Base-by-base conservation (phyloP, 352 stramenopile genomes). In the Globisporangium perplexum region DNA sequence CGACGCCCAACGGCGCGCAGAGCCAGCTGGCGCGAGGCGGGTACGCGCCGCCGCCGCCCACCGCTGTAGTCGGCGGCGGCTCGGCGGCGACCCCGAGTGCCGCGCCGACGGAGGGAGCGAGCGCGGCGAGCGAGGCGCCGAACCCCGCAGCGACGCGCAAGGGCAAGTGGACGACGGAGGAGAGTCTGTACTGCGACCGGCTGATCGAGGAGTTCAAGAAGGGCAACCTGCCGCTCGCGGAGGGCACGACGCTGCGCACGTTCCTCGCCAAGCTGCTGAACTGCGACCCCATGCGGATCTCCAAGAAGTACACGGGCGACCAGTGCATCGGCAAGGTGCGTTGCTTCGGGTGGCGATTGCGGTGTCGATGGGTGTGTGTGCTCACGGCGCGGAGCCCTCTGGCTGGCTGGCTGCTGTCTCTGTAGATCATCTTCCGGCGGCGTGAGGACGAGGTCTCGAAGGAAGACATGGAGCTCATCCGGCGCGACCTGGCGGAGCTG, bases 231-330 rank as follows among this genome's bases (percentile, higher is more conserved):
- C 96, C 96, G n/a, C 68, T 99, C 5, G 96, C 95, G 0, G 95
- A 98, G 66, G 96, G 96, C 48, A 99, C 96, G 12, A 99, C 96
- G 18, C 69, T 99, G 31, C 83, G 97, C 24, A 98, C 95, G 28
- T 99, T 99, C 67, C 69, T 99, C 35, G 97, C 88, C 52, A 98
- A 98, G 66, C 59, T 98, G 15, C 72, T 99, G 6, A 98, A 99
- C 65, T 99, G 97, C 67, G 96, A 99, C 72, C 96, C 97, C 8
- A 99, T 99, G 96, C 77, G 97, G 15, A 99, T 99, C 54, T 98
- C 93, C 0, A 99, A 99, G 66, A 99, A 99, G 72, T 99, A 99
- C 63, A 98, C 98, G 47, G 96, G 97, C 15, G 86, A 91, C 55
- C 97, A 99, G 62, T 98, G 95, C 62, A 99, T 99, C 58, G 96